phyloP scores from a whole-genome alignment of 2,329 filamentous ascomycete genomes.

The Aureobasidium musti region DNA sequence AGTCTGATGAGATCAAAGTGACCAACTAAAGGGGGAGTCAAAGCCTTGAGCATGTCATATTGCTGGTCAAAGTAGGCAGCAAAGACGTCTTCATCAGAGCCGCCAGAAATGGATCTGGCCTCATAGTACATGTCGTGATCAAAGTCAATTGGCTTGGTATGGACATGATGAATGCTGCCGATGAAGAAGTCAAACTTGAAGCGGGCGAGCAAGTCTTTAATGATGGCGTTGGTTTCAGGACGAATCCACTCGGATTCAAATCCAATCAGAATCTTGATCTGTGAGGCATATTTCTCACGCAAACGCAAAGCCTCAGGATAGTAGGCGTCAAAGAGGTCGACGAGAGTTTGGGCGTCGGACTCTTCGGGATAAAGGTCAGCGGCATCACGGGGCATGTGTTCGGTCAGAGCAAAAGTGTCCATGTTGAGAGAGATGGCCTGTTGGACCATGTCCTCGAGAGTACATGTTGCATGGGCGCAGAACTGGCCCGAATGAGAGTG shows the following conservation, averaged over 20 bases:
- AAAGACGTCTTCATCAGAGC: conserved; percentile 72
- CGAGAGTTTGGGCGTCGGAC: conserved; percentile 52
- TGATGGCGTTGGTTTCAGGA: conserved; percentile 61
- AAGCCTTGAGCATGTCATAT: conserved; percentile 70
- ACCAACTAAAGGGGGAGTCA: conserved; percentile 78
- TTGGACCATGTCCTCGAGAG: conserved; percentile 79
- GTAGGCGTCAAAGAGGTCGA: conserved; percentile 66
- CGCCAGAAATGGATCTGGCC: conserved; percentile 60
- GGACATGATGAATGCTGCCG: conserved; percentile 88
- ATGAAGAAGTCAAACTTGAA: conserved; percentile 84
- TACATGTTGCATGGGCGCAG: conserved; percentile 85
- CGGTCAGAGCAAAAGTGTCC: conserved; percentile 81
- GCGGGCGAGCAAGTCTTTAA: conserved; percentile 60
- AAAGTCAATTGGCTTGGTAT: conserved; percentile 86
- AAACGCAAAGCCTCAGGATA: conserved; percentile 73
- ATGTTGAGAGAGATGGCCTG: conserved; percentile 77
- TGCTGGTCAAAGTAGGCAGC: conserved; percentile 88
- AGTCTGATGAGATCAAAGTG: conserved; percentile 93
- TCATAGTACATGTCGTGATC: conserved; percentile 66
- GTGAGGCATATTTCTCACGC: conserved; percentile 65
- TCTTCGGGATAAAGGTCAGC: conserved; percentile 93
- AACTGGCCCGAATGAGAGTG: conserved; percentile 98
- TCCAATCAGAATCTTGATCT: conserved; percentile 80
- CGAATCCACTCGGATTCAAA: conserved; percentile 96
- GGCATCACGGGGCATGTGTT: conserved; percentile 86